Conservation (phyloP, 345 rosid genomes). For the Citrus inodora region DNA sequence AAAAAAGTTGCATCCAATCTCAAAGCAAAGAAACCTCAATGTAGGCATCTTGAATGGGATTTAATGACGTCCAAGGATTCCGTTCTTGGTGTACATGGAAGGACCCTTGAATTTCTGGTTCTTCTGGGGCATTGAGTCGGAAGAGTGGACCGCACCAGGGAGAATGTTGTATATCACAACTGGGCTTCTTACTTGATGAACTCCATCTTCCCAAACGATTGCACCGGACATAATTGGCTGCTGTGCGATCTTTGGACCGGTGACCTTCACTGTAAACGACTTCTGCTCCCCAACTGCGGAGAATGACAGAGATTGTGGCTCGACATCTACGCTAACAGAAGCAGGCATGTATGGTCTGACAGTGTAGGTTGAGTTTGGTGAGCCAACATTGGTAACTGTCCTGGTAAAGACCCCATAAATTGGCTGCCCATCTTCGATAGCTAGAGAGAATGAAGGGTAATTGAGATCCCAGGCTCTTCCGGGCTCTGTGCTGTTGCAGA, state of each 20-base stretch:
- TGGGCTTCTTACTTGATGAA: slow-evolving; percentile 34
- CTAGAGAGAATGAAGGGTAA: slow-evolving; percentile 38
- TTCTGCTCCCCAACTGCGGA: slow-evolving; percentile 22
- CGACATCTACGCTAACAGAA: slow-evolving; percentile 17
- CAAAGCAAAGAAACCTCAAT: not conserved
- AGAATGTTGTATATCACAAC: slow-evolving; percentile 26
- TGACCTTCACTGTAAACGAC: slow-evolving; percentile 26
- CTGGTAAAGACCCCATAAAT: slow-evolving; percentile 26
- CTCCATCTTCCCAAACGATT: slow-evolving; percentile 32
- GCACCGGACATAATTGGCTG: slow-evolving; percentile 28
- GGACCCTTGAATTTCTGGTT: slow-evolving; percentile 4
- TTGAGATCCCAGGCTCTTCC: slow-evolving; percentile 47
- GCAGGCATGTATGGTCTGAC: slow-evolving; percentile 9
- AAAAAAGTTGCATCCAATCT: not conserved
- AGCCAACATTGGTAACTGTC: slow-evolving; percentile 51
- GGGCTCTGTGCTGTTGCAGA: slow-evolving; percentile 15
- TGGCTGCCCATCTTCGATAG: slow-evolving; percentile 29
- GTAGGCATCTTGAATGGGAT: not conserved
- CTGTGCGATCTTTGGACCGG: slow-evolving; percentile 24
- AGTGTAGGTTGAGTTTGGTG: slow-evolving; percentile 31
- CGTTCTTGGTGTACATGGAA: slow-evolving; percentile 26
- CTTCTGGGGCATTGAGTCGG: not conserved
- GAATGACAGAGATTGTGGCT: slow-evolving; percentile 31
- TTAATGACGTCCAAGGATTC: slow-evolving; percentile 14
- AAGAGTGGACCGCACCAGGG: not conserved